Conservation (phyloP, 352 stramenopile genomes). For the Elongisporangium senticosum region DNA sequence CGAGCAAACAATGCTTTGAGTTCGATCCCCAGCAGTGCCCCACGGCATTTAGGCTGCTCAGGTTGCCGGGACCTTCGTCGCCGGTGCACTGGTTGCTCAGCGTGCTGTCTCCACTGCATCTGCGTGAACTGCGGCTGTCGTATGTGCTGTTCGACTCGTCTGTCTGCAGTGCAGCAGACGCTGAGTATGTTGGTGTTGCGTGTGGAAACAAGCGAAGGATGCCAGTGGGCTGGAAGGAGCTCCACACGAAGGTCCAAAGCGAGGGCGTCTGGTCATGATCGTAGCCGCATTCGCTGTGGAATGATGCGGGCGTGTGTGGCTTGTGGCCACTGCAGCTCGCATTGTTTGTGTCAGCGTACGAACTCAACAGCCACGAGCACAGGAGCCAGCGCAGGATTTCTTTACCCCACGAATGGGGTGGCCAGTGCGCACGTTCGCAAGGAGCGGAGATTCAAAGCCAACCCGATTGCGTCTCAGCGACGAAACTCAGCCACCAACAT, state of each 20-base stretch:
- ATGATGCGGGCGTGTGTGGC: conserved; percentile 31
- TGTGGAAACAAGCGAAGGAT: conserved; percentile 55
- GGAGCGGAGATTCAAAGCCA: conserved; percentile 34
- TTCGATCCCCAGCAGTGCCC: conserved; percentile 4
- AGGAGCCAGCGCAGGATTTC: conserved; percentile 3
- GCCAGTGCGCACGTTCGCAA: conserved; percentile 10
- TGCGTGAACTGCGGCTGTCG: conserved; percentile 65
- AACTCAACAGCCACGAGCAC: conserved; percentile 1
- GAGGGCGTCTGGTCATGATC: no score
- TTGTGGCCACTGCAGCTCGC: conserved; percentile 32
- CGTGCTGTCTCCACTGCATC: conserved; percentile 65
- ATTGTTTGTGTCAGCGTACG: conserved; percentile 28
- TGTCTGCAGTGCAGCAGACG: conserved; percentile 52
- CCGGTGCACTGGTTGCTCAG: conserved; percentile 55
- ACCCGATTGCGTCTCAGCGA: conserved; percentile 23
- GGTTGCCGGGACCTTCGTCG: conserved; percentile 54
- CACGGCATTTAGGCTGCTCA: conserved; percentile 56
- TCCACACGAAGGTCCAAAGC: no score
- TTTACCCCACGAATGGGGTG: conserved; percentile 7
- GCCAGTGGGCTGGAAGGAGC: conserved; percentile 35
- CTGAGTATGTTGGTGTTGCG: conserved; percentile 44
- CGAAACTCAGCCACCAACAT: conserved; percentile 6
- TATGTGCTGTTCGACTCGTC: conserved; percentile 64
- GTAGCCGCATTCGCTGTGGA: conserved; percentile 13
- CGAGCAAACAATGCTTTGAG: no score